These are phyloP conservation scores for Santalum album DNA, from an alignment of 164 flowering plant species.

Conservation along the genomic window DNA sequence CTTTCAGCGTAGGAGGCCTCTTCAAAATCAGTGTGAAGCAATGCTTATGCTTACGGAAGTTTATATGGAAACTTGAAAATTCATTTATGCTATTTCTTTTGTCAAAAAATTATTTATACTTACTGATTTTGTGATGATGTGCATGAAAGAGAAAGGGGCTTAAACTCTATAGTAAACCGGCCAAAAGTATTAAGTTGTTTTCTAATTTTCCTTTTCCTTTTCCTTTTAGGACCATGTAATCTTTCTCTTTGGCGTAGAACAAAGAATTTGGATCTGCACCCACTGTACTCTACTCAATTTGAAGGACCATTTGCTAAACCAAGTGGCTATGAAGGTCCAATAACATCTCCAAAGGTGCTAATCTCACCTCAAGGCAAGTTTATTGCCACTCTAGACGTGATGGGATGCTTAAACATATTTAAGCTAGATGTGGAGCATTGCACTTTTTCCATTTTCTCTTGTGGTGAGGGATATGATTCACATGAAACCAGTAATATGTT, in stretches of 20 bases:
- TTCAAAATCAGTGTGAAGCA: too few relatives aligned
- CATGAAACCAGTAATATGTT: slow-evolving; percentile 9
- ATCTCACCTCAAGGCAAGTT: slow-evolving; percentile 59
- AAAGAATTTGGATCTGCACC: slow-evolving; percentile 32
- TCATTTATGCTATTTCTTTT: too few relatives aligned
- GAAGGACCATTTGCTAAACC: slow-evolving; percentile 49
- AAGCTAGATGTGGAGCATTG: slow-evolving; percentile 32
- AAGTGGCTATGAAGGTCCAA: slow-evolving; percentile 28
- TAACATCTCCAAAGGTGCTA: slow-evolving; percentile 56
- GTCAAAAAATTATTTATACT: too few relatives aligned
- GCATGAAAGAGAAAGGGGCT: too few relatives aligned
- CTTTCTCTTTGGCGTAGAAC: slow-evolving; percentile 67
- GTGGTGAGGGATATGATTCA: slow-evolving; percentile 16
- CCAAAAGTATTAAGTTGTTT: background rate
- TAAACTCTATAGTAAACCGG: too few relatives aligned
- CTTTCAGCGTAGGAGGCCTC: too few relatives aligned
- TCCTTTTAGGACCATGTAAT: slow-evolving; percentile 42
- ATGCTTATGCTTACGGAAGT: too few relatives aligned
- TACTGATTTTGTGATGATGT: too few relatives aligned
- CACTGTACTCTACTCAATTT: slow-evolving; percentile 33
- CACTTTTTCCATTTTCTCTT: slow-evolving; percentile 30
- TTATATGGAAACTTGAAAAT: too few relatives aligned
- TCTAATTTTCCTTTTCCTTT: background rate
- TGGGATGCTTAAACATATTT: slow-evolving; percentile 54
- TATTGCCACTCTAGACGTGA: slow-evolving; percentile 59